Evolutionary conservation across 805 yeast genomes (phyloP), one percentile per base, ranked within the genome.

Genomic region (Limtongia smithiae): DNA sequence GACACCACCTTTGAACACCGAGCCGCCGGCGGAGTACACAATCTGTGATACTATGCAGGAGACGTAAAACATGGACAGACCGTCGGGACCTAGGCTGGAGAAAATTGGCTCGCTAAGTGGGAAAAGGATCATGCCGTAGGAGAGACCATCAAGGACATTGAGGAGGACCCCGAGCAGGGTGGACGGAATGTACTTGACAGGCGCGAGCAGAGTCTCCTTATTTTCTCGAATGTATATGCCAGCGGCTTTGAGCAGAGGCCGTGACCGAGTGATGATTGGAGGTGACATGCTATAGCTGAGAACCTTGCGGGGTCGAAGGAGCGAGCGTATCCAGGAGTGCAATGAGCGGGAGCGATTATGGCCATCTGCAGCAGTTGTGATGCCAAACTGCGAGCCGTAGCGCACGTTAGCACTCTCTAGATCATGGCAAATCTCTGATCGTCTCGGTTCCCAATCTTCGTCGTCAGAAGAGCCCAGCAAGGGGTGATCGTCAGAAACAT

Each of bases 91-190:
- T 63, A 93, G 69, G 9, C 77, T 72, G 1, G 88, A 72, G 63
- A 93, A 93, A 0, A 83, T 65, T 1, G 89, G 77, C 55, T 83
- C 89, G 33, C 94, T 83, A 31, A 90, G 76, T 0, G 98, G 98
- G 69, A 93, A 93, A 73, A 93, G 80, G 64, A 93, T 93, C 97
- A 93, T 90, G 41, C 98, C 98, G 65, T 93, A 93, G 0, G 96
- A 87, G 41, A 93, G 73, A 0, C 95, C 98, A 66, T 93, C 98
- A 41, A 93, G 75, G 38, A 93, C 83, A 64, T 93, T 93, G 37
- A 93, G 72, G 38, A 93, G 68, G 0, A 88, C 72, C 1, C 98
- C 98, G 36, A 93, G 68, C 34, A 89, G 76, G 3, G 90, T 96
- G 0, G 95, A 83, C 0, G 98, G 97, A 2, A 80, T 44, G 60